Conservation (phyloP, 2,329 filamentous ascomycete species). For the Pseudohalonectria lignicola region DNA sequence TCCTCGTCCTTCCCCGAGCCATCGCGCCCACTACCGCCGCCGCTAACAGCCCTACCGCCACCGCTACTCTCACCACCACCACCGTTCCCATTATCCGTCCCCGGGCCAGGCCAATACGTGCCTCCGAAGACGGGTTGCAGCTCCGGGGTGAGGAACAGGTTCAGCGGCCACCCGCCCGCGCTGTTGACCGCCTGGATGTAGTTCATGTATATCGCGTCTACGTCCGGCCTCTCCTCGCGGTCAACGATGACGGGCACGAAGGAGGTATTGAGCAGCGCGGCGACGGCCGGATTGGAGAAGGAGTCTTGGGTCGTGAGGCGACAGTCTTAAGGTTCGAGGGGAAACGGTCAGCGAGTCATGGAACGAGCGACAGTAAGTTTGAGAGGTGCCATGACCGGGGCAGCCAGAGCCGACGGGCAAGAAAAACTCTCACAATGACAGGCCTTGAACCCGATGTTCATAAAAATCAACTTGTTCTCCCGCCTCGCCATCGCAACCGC, state of each 20-base stretch:
- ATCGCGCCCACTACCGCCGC: constrained; percentile 25
- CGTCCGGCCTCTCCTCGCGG: constrained; percentile 84
- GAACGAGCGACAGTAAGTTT: constrained; percentile 4
- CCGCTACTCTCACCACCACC: constrained; percentile 9
- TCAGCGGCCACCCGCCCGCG: constrained; percentile 86
- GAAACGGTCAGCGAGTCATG: no score
- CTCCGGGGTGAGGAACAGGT: constrained; percentile 91
- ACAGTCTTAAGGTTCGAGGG: constrained; percentile 49
- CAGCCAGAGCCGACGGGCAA: not conserved
- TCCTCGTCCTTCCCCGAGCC: constrained; percentile 24
- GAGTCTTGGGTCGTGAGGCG: constrained; percentile 91
- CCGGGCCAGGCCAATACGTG: constrained; percentile 87
- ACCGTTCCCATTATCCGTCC: constrained; percentile 40
- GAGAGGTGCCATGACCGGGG: no score
- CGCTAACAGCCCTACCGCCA: not conserved
- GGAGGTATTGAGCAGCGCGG: constrained; percentile 68
- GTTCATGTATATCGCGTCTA: constrained; percentile 97
- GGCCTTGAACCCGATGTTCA: constrained; percentile 90
- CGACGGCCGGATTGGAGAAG: constrained; percentile 74
- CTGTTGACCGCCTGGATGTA: constrained; percentile 91
- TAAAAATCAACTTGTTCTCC: constrained; percentile 80
- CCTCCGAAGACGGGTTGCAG: constrained; percentile 91
- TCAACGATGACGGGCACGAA: constrained; percentile 93
- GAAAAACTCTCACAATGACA: constrained; percentile 64
- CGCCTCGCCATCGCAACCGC: constrained; percentile 65